phyloP scores from a whole-genome alignment of 495 filamentous ascomycete genomes.

The Hypomontagnella monticulosa region DNA sequence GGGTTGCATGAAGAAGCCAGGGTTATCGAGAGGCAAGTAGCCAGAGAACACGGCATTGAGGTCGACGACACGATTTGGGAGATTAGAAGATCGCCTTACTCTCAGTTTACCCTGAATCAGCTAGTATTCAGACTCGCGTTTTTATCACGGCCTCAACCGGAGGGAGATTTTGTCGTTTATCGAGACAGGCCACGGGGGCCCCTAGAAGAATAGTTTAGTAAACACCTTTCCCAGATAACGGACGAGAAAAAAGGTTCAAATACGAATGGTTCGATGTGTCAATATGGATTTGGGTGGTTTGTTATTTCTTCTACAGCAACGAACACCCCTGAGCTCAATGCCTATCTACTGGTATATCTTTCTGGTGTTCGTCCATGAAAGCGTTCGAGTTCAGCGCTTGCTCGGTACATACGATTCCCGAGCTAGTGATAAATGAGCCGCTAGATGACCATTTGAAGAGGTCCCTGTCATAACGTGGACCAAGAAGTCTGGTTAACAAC shows the following conservation, averaged over 20 bases:
- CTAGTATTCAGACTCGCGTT: no score
- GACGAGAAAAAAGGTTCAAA: no score
- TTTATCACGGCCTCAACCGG: no score
- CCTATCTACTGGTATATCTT: constrained; percentile 34
- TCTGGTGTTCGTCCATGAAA: constrained; percentile 22
- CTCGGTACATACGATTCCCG: constrained; percentile 19
- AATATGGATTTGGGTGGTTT: constrained; percentile 21
- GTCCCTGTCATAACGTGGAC: no score
- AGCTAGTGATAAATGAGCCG: constrained; percentile 28
- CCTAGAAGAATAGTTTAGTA: no score
- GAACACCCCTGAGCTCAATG: constrained; percentile 10
- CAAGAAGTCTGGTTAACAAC: no score
- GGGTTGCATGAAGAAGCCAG: constrained; percentile 7
- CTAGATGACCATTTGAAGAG: no score
- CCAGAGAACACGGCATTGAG: neutral
- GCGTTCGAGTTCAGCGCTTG: constrained; percentile 30
- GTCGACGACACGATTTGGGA: neutral
- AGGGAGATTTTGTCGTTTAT: no score
- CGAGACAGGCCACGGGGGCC: no score
- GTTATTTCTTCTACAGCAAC: constrained; percentile 27
- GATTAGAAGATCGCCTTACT: neutral
- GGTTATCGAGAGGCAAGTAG: constrained; percentile 14
- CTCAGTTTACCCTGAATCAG: no score
- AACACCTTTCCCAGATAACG: no score
- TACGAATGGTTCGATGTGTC: no score